Evolutionary conservation across 2,329 filamentous ascomycete species (phyloP).

Genomic region (Talaromyces sp.): DNA sequence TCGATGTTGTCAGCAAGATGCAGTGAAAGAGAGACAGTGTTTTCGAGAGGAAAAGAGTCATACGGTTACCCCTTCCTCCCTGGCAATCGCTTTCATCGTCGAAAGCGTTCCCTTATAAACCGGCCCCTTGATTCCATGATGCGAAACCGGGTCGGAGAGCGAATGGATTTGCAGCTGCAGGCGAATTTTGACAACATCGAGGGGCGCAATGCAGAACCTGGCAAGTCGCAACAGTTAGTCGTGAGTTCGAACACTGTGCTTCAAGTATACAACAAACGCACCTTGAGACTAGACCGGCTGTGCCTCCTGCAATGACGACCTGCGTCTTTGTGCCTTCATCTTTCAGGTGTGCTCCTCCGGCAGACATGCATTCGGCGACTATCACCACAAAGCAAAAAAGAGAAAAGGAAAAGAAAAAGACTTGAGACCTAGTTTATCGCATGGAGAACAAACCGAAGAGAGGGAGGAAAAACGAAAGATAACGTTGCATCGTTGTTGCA

Average conservation of each 20-base stretch:
- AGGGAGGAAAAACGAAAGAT: background rate
- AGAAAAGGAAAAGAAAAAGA: background rate
- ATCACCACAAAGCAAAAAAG: background rate
- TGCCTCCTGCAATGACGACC: constrained; percentile 60
- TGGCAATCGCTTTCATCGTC: constrained; percentile 71
- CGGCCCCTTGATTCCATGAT: constrained; percentile 42
- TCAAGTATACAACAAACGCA: constrained; percentile 30
- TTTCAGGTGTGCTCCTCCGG: constrained; percentile 58
- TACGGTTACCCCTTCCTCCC: constrained; percentile 72
- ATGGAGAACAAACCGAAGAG: background rate
- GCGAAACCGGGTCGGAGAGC: constrained; percentile 65
- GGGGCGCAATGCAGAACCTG: constrained; percentile 87
- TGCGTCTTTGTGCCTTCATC: constrained; percentile 67
- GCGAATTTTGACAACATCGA: constrained; percentile 97
- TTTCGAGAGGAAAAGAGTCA: constrained; percentile 7
- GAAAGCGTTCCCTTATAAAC: constrained; percentile 67
- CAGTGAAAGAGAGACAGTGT: background rate
- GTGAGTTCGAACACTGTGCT: background rate
- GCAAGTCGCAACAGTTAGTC: background rate
- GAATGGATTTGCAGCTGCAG: constrained; percentile 90
- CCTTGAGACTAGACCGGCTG: constrained; percentile 84
- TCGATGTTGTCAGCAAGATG: background rate
- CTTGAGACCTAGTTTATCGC: background rate
- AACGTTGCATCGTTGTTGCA: background rate
- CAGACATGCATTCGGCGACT: constrained; percentile 57